A percentile compares a stretch with the other conserved stretches of the same genome.
Conservation (phyloP, 2,329 filamentous ascomycete genomes). For the Knufia fluminis region DNA sequence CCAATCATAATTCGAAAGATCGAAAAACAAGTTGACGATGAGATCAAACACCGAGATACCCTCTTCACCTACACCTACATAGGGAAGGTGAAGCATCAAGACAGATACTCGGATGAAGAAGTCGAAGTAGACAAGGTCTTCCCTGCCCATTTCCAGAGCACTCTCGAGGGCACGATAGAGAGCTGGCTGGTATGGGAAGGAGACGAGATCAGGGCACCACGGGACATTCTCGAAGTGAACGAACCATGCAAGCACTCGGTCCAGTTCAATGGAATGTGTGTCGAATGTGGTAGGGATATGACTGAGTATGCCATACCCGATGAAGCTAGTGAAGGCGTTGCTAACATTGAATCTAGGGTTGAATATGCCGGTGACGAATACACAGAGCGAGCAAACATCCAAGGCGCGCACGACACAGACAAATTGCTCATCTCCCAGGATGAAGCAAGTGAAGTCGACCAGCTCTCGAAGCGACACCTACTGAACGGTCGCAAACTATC, state of each 20-base stretch:
- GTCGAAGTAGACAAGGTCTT: conserved; percentile 60
- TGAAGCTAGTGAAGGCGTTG: background rate
- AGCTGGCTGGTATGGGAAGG: conserved; percentile 59
- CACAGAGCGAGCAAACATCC: conserved; percentile 79
- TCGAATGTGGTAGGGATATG: conserved; percentile 92
- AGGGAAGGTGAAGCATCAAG: conserved; percentile 57
- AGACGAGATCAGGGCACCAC: conserved; percentile 36
- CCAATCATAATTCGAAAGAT: conserved; percentile 87
- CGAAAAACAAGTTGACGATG: conserved; percentile 64
- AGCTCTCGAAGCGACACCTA: conserved; percentile 75
- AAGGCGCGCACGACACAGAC: conserved; percentile 88
- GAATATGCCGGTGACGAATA: conserved; percentile 36
- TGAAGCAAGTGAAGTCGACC: conserved; percentile 73
- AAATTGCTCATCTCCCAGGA: conserved; percentile 73
- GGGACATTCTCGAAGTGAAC: conserved; percentile 63
- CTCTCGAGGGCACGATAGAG: conserved; percentile 68
- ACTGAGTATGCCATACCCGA: conserved; percentile 50
- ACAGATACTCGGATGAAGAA: conserved; percentile 62
- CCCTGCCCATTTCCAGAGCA: conserved; percentile 71
- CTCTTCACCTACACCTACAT: conserved; percentile 83
- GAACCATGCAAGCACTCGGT: conserved; percentile 86
- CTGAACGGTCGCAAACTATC: conserved; percentile 75
- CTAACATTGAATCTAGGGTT: conserved; percentile 1
- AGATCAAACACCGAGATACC: conserved; percentile 64
- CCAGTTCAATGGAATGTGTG: conserved; percentile 85